Percentiles rank a stretch among this genome's conserved stretches.
phyloP scores from a whole-genome alignment of 148 eudicot genomes.

The Arbutus unedo region DNA sequence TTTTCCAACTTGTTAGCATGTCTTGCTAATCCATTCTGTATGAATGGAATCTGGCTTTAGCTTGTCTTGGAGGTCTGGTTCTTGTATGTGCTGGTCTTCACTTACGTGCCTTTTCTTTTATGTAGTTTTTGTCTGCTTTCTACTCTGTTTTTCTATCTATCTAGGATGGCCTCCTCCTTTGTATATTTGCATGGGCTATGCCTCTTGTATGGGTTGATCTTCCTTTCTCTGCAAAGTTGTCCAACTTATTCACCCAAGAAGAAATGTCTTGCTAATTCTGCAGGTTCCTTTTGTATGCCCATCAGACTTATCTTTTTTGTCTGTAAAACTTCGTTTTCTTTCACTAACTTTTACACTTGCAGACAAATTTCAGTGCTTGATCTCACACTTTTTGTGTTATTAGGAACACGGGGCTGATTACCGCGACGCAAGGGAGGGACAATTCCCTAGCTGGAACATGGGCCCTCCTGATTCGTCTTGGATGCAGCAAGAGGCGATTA shows the following conservation, averaged over 20 bases:
- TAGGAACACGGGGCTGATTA: slow-evolving; percentile 70
- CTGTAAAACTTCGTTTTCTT: background rate
- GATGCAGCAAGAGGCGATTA: slow-evolving; percentile 44
- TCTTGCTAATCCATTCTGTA: too few relatives aligned
- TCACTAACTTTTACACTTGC: background rate
- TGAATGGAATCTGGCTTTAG: too few relatives aligned
- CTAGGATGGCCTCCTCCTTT: background rate
- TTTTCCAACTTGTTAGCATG: background rate
- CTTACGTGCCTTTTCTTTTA: too few relatives aligned
- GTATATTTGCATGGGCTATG: background rate
- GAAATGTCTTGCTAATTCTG: background rate
- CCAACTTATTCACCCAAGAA: background rate
- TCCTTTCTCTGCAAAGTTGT: background rate
- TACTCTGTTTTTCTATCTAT: too few relatives aligned
- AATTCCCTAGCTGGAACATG: slow-evolving; percentile 35
- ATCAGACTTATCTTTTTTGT: background rate
- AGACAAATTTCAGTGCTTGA: background rate
- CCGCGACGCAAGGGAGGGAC: slow-evolving; percentile 54
- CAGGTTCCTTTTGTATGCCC: background rate
- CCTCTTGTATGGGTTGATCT: background rate
- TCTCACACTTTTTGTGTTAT: background rate
- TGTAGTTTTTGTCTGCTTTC: too few relatives aligned
- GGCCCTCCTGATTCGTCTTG: slow-evolving; percentile 52
- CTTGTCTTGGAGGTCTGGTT: too few relatives aligned
- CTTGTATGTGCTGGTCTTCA: too few relatives aligned